These are phyloP conservation scores for Fusarium compactum DNA, from an alignment of 2,329 filamentous ascomycete species.

Conservation along the genomic window DNA sequence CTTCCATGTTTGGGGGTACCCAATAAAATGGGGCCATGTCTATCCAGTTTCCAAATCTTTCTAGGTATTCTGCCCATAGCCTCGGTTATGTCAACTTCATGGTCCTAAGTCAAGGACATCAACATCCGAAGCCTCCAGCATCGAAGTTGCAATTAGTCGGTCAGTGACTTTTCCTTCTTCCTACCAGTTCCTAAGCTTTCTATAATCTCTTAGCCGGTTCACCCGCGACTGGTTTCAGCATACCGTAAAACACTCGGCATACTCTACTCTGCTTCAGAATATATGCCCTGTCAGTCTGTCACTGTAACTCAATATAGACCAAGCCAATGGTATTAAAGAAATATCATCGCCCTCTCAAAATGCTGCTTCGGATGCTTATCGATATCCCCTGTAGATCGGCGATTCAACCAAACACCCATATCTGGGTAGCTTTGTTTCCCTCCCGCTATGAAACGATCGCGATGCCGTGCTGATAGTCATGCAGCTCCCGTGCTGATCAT, in stretches of 20 bases:
- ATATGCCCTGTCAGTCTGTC: neutral
- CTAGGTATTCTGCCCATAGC: neutral
- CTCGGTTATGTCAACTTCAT: neutral
- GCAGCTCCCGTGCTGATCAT: neutral
- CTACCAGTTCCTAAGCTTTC: neutral
- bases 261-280: neutral
- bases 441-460: neutral
- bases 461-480: neutral
- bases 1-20: conserved; percentile 5
- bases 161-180: neutral
- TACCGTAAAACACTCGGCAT: too few species aligned
- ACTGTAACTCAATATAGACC: neutral
- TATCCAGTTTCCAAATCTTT: conserved; percentile 2
- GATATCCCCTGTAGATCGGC: neutral
- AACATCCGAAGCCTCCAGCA: neutral
- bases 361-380: neutral
- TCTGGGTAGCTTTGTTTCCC: neutral
- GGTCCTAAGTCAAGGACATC: neutral
- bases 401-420: neutral
- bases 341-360: neutral
- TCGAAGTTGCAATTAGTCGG: neutral
- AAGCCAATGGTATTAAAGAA: neutral
- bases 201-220: neutral
- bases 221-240: neutral
- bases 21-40: conserved; percentile 1